Evolutionary conservation across 2,329 filamentous ascomycete species (phyloP), one percentile per base, ranked within the genome.

Genomic region (Ascochyta lentis): DNA sequence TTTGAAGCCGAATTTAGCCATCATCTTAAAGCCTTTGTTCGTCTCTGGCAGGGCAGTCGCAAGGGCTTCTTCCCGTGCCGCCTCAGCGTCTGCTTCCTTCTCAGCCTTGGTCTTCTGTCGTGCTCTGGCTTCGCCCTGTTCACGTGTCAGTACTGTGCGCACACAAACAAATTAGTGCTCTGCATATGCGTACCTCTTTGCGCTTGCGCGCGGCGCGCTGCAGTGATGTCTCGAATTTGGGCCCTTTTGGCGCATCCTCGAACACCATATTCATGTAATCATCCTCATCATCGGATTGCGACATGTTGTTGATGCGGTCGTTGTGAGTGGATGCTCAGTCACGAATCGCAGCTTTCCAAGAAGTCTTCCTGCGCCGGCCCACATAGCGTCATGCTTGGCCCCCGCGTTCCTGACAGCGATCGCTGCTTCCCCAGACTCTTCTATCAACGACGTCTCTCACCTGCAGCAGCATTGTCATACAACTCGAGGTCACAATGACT

Each of bases 261-360:
- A 99, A 93, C 13, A 88, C 83, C 94, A 99, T 98, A 67, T 89
- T 92, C 90, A 99, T 96, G 81, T 99, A 98, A 77, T 99, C 95
- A 61, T 97, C 92, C 60, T 92, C 91, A 19, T 92, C 91, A 6
- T 91, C 90, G 3, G 70, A 70, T 53, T 71, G 60, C 58, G 69
- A 64, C 72, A 75, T 74, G 38, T 33, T 57, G 56, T 23, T 15
- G 39, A 13, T 24, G 50, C 39, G 38, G 22, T 29, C 35, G 41
- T 29, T 19, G 19, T 40, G 16, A 39, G 19, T 39, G 48, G 56
- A 3, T 41, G 22, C 23, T 48, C 42, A 42, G 9, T 52, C 45
- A 53, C 46, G 38, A 59, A 29, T 50, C 33, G 19, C 43, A 43
- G 31, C 41, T 10, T 37, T 27, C 35, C 41, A 49, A 53, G 52